phyloP scores from a whole-genome alignment of 805 yeast genomes.

The Cyberlindnera petersonii region DNA sequence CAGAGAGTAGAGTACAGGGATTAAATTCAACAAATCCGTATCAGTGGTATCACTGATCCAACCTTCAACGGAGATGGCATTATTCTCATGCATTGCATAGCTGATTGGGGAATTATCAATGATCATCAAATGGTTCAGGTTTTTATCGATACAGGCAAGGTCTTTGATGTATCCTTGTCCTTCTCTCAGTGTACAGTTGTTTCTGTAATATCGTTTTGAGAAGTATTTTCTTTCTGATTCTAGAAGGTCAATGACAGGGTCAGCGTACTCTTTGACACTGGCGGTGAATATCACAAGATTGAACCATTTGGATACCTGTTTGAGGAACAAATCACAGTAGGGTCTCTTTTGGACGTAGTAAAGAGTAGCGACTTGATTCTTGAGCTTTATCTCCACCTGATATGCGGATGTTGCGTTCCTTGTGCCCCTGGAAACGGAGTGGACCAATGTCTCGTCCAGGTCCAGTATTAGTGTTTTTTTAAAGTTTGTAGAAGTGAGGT shows the following conservation, averaged over 20 bases:
- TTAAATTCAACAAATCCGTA: constrained; percentile 69
- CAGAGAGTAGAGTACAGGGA: constrained; percentile 76
- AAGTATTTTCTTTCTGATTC: constrained; percentile 60
- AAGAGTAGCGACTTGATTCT: constrained; percentile 67
- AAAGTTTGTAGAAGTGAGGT: constrained; percentile 34
- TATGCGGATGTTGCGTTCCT: constrained; percentile 42
- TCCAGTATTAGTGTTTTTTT: constrained; percentile 79
- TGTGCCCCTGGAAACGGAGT: constrained; percentile 69
- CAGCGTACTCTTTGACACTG: constrained; percentile 91
- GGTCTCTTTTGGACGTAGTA: constrained; percentile 93
- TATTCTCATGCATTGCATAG: constrained; percentile 76
- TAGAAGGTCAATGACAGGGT: constrained; percentile 90
- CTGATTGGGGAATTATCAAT: constrained; percentile 93
- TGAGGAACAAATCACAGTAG: constrained; percentile 77
- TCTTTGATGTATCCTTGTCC: constrained; percentile 90
- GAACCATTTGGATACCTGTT: constrained; percentile 80
- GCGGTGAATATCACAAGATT: constrained; percentile 92
- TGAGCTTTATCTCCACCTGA: constrained; percentile 77
- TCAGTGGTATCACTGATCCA: constrained; percentile 98
- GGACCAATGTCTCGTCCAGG: constrained; percentile 91
- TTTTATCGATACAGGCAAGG: constrained; percentile 44
- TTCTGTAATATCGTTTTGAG: constrained; percentile 65
- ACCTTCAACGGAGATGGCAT: constrained; percentile 92
- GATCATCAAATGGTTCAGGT: constrained; percentile 65
- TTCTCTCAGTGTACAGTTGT: constrained; percentile 69